These are phyloP conservation scores for Trapa bicornis DNA, from an alignment of 345 rosid species.

Conservation along the genomic window DNA sequence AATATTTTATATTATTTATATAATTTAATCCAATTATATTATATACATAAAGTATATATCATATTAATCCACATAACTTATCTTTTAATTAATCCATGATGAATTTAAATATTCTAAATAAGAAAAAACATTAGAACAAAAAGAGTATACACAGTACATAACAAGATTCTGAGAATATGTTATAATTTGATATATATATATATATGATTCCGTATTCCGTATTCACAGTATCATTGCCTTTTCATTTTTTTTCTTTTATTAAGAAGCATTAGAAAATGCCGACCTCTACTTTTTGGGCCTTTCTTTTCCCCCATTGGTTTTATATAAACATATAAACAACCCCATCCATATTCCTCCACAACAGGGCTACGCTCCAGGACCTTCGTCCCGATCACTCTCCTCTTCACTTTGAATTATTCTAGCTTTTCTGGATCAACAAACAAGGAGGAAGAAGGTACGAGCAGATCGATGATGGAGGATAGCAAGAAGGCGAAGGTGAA, in stretches of 20 bases:
- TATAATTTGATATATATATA: too few species aligned
- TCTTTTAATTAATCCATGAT: too few species aligned
- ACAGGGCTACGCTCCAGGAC: not conserved
- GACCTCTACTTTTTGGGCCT: not conserved
- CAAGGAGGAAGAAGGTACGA: not conserved
- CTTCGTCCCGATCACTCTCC: not conserved
- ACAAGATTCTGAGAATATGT: too few species aligned
- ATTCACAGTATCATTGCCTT: not conserved
- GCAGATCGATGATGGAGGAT: conserved; percentile 4
- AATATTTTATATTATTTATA: too few species aligned
- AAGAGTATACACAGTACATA: too few species aligned
- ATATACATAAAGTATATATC: too few species aligned
- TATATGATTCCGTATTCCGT: not conserved
- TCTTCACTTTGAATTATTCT: not conserved
- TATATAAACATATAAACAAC: not conserved
- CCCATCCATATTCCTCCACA: not conserved
- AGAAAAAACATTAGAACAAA: too few species aligned
- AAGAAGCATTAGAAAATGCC: not conserved
- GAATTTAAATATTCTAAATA: too few species aligned
- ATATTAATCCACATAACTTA: too few species aligned
- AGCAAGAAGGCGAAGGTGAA: conserved; percentile 32
- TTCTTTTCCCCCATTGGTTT: not conserved
- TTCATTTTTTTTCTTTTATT: not conserved
- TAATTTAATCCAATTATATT: too few species aligned
- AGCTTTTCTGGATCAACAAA: not conserved